Percentiles rank a stretch among this genome's conserved stretches.
These are phyloP conservation scores for Bipolaris bicolor DNA, from an alignment of 2,329 filamentous ascomycete genomes.

Conservation along the genomic window DNA sequence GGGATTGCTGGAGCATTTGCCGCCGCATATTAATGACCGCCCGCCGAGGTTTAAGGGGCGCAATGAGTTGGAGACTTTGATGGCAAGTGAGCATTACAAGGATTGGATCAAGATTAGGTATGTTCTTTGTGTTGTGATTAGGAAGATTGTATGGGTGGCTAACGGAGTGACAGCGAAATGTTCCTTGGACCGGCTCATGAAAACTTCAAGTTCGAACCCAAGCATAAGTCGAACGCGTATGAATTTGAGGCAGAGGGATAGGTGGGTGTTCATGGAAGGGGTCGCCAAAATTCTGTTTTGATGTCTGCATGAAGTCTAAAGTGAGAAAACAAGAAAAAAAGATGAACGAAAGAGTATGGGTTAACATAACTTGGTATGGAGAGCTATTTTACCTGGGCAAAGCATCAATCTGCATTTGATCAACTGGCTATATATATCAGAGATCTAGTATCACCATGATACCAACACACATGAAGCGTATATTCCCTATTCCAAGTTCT, in stretches of 20 bases:
- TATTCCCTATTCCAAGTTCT: not conserved
- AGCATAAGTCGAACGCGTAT: slow-evolving; percentile 95
- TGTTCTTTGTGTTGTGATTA: slow-evolving; percentile 22
- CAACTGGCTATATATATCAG: not conserved
- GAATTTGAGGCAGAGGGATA: slow-evolving; percentile 67
- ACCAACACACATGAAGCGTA: not conserved
- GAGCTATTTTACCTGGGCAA: not conserved
- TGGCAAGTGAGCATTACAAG: slow-evolving; percentile 88
- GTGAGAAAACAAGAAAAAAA: not conserved
- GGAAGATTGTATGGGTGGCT: slow-evolving; percentile 8
- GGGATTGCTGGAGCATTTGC: slow-evolving; percentile 84
- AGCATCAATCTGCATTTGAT: not conserved
- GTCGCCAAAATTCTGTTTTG: not conserved
- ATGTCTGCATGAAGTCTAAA: not conserved
- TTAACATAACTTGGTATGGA: not conserved
- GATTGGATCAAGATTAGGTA: slow-evolving; percentile 99
- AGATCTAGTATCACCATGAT: not conserved
- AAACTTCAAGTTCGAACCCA: slow-evolving; percentile 92
- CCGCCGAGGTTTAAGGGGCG: slow-evolving; percentile 83
- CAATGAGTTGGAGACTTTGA: slow-evolving; percentile 90
- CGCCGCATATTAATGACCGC: slow-evolving; percentile 86
- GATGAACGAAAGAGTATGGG: not conserved
- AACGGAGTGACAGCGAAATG: slow-evolving; percentile 74
- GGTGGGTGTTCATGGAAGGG: not conserved
- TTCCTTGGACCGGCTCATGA: slow-evolving; percentile 90